Evolutionary conservation across 2,329 filamentous ascomycete genomes (phyloP), one percentile per base, ranked within the genome.

Genomic region (Neodidymelliopsis sp.): DNA sequence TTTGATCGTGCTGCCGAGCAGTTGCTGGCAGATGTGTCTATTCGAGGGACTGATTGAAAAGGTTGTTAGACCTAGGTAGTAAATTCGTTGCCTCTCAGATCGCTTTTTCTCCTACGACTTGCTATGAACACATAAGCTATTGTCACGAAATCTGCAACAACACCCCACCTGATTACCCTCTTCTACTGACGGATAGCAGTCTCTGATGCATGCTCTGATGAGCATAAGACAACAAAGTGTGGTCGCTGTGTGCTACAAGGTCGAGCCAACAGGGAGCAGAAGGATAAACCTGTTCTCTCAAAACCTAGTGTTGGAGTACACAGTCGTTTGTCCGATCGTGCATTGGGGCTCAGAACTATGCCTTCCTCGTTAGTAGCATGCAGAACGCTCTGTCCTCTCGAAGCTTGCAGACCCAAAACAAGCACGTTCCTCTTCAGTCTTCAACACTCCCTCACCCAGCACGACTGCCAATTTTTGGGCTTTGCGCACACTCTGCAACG

Each of bases 401-500:
- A 10, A 5, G 13, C 23, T 28, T 10, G 15, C 6, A 11, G 1
- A 10, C 16, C 19, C 19, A 11, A 25, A 44, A 50, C 35, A 50
- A 30, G n/a, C 25, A 2, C 22, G 12, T 6, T 25, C 19, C 34
- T 52, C 37, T 48, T 52, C 43, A 22, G 51, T 33, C 31, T 28
- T 30, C 30, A 23, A 49, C 24, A 29, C 19, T 28, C 30, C n/a
- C 16, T 27, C 30, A 31, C 25, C 40, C 37, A 47, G 47, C 38
- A 47, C 46, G 31, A 39, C 54, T 36, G 28, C 60, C 56, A 45
- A 35, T 50, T 57, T 52, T 53, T 57, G 52, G 54, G 49, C 47
- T 49, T 49, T 57, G 57, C 53, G 53, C 25, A 24, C 20, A 37
- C 33, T 13, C 13, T 43, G 27, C 45, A 40, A 30, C 45, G 53